Conservation (phyloP, 2,329 filamentous ascomycete genomes). For the Xylariales sp. region DNA sequence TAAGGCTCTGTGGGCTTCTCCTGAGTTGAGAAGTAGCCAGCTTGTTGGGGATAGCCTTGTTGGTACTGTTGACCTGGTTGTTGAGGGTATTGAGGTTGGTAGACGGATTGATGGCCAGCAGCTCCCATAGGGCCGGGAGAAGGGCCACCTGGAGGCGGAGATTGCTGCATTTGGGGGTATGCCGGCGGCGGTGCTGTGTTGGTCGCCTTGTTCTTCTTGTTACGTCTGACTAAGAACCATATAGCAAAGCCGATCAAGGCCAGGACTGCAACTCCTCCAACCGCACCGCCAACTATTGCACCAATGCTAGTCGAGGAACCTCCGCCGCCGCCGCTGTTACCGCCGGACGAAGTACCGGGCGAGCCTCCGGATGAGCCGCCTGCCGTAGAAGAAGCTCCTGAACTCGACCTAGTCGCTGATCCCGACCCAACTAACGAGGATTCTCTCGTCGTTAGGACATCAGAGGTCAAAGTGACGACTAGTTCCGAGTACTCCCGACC, state of each 20-base stretch:
- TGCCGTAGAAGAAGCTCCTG: no score
- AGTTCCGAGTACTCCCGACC: slow-evolving; percentile 24
- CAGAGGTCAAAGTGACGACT: slow-evolving; percentile 13
- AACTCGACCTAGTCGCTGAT: no score
- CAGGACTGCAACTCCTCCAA: slow-evolving; percentile 40
- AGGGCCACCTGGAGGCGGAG: slow-evolving; percentile 8
- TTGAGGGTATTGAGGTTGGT: slow-evolving; percentile 18
- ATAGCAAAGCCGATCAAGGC: slow-evolving; percentile 33
- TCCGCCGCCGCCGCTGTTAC: slow-evolving; percentile 4
- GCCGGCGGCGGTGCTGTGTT: slow-evolving; percentile 10
- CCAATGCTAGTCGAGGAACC: slow-evolving; percentile 25
- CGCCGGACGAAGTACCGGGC: slow-evolving; percentile 1
- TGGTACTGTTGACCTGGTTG: slow-evolving; percentile 10
- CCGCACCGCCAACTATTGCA: slow-evolving; percentile 41
- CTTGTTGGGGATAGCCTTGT: slow-evolving; percentile 7
- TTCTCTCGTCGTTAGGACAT: neutral
- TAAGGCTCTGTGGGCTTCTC: slow-evolving; percentile 2
- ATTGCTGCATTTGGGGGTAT: slow-evolving; percentile 11
- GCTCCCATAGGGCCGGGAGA: slow-evolving; percentile 9
- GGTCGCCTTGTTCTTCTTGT: slow-evolving; percentile 24
- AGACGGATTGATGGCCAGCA: slow-evolving; percentile 15
- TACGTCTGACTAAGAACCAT: slow-evolving; percentile 37
- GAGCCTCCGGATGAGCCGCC: neutral
- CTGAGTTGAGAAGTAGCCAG: neutral
- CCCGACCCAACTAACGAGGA: no score